Percentiles rank a stretch among this genome's conserved stretches.
Conservation (phyloP, 2,329 filamentous ascomycete genomes). For the Botrytis hyacinthi region DNA sequence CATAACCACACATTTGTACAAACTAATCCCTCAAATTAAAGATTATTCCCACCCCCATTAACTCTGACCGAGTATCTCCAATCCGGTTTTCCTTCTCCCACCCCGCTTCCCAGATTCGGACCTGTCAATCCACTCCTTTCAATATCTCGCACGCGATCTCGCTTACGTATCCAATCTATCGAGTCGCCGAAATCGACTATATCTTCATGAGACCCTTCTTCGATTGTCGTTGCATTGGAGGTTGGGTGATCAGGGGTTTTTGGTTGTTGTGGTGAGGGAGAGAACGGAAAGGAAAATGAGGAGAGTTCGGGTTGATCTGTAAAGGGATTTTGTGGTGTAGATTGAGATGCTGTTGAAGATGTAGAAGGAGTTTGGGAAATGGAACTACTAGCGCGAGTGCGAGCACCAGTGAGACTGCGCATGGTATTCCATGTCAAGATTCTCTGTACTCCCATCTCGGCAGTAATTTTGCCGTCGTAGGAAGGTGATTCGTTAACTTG, state of each 20-base stretch:
- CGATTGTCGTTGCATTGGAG: too few species aligned
- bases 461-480: not conserved
- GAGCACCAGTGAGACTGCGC: not conserved
- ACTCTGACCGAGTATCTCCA: conserved; percentile 2
- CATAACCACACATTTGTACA: not conserved
- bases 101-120: not conserved
- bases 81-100: not conserved
- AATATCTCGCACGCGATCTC: not conserved
- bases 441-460: not conserved
- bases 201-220: not conserved
- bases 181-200: not conserved
- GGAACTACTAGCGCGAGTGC: not conserved
- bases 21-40: not conserved
- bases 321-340: not conserved
- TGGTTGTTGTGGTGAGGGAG: not conserved
- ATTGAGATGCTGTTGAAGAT: not conserved
- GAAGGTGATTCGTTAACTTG: not conserved
- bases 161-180: not conserved
- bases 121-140: not conserved
- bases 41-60: not conserved
- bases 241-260: not conserved
- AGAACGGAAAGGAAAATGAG: not conserved
- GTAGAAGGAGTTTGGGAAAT: not conserved
- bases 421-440: not conserved
- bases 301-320: not conserved